These are phyloP conservation scores for Ophiostoma ulmi DNA, from an alignment of 2,329 filamentous ascomycete species.

Conservation along the genomic window DNA sequence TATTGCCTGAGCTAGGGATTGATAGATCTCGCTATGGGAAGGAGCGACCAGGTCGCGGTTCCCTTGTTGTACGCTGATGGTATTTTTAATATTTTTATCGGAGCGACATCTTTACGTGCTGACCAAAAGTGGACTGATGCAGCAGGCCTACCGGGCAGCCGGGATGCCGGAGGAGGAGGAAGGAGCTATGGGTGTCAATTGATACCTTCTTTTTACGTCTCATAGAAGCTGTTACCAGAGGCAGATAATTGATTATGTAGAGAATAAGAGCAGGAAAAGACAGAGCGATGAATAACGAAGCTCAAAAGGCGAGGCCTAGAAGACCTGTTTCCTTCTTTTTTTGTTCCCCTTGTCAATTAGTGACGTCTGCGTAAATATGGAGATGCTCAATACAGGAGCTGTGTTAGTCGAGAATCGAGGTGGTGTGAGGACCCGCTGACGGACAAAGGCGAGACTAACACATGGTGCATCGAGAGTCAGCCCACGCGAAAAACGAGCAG, in stretches of 20 bases:
- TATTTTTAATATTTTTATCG: background rate
- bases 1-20: background rate
- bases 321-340: background rate
- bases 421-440: constrained; percentile 7
- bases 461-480: background rate
- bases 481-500: background rate
- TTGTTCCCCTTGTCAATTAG: background rate
- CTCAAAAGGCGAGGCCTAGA: background rate
- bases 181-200: background rate
- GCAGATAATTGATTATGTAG: background rate
- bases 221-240: background rate
- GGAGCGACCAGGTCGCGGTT: background rate
- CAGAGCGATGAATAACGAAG: background rate
- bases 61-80: background rate
- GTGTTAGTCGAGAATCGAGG: background rate
- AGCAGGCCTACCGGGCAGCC: background rate
- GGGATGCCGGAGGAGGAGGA: background rate
- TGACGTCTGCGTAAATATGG: background rate
- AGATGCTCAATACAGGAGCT: background rate
- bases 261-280: background rate
- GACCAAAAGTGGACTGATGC: constrained; percentile 8
- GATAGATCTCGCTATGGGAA: background rate
- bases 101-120: background rate
- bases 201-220: background rate
- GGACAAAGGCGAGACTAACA: background rate